phyloP scores from a whole-genome alignment of 1,284 basidiomycete genomes.

The Ceratobasidium sp. region DNA sequence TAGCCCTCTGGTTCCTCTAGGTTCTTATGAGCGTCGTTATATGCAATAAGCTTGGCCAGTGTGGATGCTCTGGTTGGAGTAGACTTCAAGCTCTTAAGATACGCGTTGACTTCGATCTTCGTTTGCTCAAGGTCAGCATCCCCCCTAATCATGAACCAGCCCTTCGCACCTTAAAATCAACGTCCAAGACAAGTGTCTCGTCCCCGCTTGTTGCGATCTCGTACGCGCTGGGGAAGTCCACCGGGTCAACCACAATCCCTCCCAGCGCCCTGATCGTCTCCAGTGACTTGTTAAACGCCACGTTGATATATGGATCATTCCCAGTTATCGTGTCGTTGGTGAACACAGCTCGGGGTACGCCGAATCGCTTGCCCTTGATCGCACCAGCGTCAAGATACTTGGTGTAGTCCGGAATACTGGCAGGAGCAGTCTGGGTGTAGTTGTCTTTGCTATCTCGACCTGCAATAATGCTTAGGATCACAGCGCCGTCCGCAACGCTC shows the following conservation, averaged over 20 bases:
- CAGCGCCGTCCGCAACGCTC: conserved; percentile 67
- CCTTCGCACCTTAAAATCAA: conserved; percentile 66
- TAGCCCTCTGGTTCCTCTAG: conserved; percentile 64
- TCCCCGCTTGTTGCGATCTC: conserved; percentile 63
- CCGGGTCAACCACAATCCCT: conserved; percentile 70
- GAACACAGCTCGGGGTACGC: conserved; percentile 59
- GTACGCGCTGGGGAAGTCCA: conserved; percentile 66
- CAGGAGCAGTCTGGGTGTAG: conserved; percentile 68
- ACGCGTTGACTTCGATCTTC: conserved; percentile 65
- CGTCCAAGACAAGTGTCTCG: conserved; percentile 64
- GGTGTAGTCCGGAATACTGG: conserved; percentile 64
- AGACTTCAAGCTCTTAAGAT: conserved; percentile 57
- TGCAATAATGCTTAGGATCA: conserved; percentile 67
- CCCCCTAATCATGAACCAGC: background rate
- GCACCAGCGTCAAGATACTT: conserved; percentile 62
- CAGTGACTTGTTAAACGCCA: conserved; percentile 63
- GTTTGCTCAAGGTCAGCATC: too few relatives aligned
- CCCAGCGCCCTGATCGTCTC: conserved; percentile 62
- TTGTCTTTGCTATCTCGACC: conserved; percentile 68
- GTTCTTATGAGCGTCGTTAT: conserved; percentile 62
- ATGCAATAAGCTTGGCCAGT: conserved; percentile 66
- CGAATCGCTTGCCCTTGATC: conserved; percentile 67
- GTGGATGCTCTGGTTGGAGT: conserved; percentile 66
- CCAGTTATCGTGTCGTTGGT: conserved; percentile 40
- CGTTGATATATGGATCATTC: conserved; percentile 33